Evolutionary conservation across 805 yeast species (phyloP), one percentile per base, ranked within the genome.

Genomic region (Saccharomycopsis fibuligera): DNA sequence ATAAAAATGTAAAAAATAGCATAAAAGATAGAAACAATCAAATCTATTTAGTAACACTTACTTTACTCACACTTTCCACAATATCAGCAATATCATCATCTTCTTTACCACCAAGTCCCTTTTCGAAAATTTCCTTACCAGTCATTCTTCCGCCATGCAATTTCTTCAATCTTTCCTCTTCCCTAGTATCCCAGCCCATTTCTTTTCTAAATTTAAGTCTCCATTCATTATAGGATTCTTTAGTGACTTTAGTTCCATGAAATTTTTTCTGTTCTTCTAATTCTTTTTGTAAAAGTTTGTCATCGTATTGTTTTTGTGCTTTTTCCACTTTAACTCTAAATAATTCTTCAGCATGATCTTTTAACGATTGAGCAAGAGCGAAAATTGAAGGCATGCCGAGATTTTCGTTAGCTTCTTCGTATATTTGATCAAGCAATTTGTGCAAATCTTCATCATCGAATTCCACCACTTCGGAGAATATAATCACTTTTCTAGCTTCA

Each of bases 301-400:
- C 69, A 54, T 86, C 88, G 56, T 81, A 75, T 54, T 66, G 65
- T 48, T 73, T 72, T 58, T 86, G 90, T 33, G 68, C 71, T 4
- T 55, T 58, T 14, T 70, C 68, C 41, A 85, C 69, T 55, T 82
- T 81, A n/a, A 70, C 65, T 25, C 73, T 76, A 59, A 87, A 86
- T 54, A 78, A 59, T 22, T 65, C 65, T 58, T 93, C 99, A 12
- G 87, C 91, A 50, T 75, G 75, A 44, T 91, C 98, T 59, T 91
- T 91, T 47, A 89, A 71, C 6, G 79, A 70, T 1, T 95, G 79
- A 0, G 86, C 76, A 40, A 91, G 63, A 1, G 96, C 78, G 65
- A 90, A 93, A 4, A 91, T 75, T 56, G 89, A 81, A n/a, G 96
- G 96, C 75, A 91, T 83, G 0, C 99, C 99, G 1, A 90, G 52